Conservation (phyloP, 1,139 yeast genomes). For the Suhomyces guaymorum region DNA sequence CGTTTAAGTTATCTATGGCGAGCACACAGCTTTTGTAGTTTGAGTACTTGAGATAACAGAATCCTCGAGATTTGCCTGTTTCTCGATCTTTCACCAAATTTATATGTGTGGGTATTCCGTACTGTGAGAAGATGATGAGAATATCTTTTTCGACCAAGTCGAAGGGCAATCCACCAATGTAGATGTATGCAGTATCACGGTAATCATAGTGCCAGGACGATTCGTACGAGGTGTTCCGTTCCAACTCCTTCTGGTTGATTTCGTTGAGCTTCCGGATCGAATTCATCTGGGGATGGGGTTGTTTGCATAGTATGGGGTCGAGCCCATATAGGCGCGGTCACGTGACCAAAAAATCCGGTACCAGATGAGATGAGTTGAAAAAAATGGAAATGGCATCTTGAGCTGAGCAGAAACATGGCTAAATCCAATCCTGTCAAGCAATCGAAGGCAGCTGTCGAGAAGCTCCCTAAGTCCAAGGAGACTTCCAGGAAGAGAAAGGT, state of each 20-base stretch:
- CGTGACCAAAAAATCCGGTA: conserved; percentile 5
- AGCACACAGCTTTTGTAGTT: conserved; percentile 78
- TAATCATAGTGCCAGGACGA: conserved; percentile 93
- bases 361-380: conserved; percentile 12
- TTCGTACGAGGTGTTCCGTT: conserved; percentile 53
- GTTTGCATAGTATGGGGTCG: not conserved
- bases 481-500: conserved; percentile 20
- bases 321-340: not conserved
- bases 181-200: conserved; percentile 58
- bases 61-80: conserved; percentile 72
- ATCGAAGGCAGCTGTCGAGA: conserved; percentile 5
- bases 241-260: conserved; percentile 69
- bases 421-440: conserved; percentile 9
- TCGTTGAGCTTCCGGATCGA: conserved; percentile 52
- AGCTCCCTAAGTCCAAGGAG: conserved; percentile 8
- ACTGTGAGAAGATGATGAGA: conserved; percentile 80
- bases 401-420: conserved; percentile 8
- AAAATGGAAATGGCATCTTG: conserved; percentile 3
- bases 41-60: conserved; percentile 80
- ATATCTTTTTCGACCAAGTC: conserved; percentile 74
- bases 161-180: conserved; percentile 70
- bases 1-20: conserved; percentile 89
- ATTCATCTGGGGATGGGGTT: conserved; percentile 31
- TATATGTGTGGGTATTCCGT: conserved; percentile 81
- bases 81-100: conserved; percentile 69